phyloP scores from a whole-genome alignment of 371 early-diverging fungal genomes.

The Mucor indicus region DNA sequence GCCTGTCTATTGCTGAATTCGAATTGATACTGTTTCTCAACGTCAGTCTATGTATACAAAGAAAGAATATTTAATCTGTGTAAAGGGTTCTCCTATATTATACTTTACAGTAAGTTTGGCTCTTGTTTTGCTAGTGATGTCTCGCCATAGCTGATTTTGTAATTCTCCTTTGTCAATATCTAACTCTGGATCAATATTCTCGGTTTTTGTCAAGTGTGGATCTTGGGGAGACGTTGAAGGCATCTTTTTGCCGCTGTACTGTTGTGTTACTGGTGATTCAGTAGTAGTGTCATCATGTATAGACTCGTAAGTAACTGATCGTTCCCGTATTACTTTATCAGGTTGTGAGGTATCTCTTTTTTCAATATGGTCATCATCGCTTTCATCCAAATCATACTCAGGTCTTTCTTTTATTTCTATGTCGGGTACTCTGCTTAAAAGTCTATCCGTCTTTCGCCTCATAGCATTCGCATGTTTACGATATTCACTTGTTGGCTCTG shows the following conservation, averaged over 20 bases:
- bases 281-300: not conserved
- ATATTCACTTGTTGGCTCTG: constrained; percentile 72
- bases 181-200: constrained; percentile 27
- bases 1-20: constrained; percentile 51
- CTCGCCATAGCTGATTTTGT: constrained; percentile 53
- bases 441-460: constrained; percentile 65
- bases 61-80: too few species aligned
- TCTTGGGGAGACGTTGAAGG: too few species aligned
- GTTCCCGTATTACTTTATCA: not conserved
- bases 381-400: constrained; percentile 39
- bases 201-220: constrained; percentile 9
- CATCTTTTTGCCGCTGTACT: constrained; percentile 5
- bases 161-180: constrained; percentile 40
- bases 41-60: too few species aligned
- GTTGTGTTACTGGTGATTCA: not conserved
- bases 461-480: constrained; percentile 81
- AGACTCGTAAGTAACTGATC: constrained; percentile 2
- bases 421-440: constrained; percentile 80
- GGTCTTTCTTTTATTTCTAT: constrained; percentile 60
- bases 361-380: constrained; percentile 17
- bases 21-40: constrained; percentile 45
- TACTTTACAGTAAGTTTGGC: constrained; percentile 36
- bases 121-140: constrained; percentile 52
- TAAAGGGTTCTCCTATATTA: constrained; percentile 1
- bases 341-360: not conserved